Evolutionary conservation across 345 rosid species (phyloP), one percentile per base, ranked within the genome.

Genomic region (Boechera divaricarpa): DNA sequence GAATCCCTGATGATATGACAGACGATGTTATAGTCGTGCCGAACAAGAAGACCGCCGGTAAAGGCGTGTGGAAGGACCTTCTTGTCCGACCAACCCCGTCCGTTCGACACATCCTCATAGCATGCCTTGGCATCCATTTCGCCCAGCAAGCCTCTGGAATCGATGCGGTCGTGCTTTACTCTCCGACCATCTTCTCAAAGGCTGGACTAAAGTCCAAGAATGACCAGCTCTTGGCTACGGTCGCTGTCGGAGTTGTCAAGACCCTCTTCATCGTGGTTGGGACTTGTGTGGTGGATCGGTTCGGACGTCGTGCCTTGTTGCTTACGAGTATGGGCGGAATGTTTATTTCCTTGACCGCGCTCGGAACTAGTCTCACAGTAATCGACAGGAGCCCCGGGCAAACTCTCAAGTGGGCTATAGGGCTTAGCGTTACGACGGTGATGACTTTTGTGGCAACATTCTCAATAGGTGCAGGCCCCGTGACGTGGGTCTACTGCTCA

Each of bases 381-480:
- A 70, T 84, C 11, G 47, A 42, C 10, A 44, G 51, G 39, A 80
- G 79, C 81, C 87, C 93, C 6, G 65, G 80, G 3, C 49, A 76
- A 15, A 70, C 70, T 0, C 10, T 77, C 56, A 0, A 52, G 6
- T 83, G 89, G 90, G 92, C 85, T 28, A 77, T 85, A 2, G 81
- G 48, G 54, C 51, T 83, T 26, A 80, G 82, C 11, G 75, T 88
- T 13, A 80, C 86, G 16, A 82, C 86, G 0, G 85, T 88, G 0
- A 85, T 93, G 52, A 81, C 80, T 0, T 81, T 74, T 32, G 87
- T 88, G 0, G 90, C 97, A 5, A 84, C 83, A 74, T 88, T 91
- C 67, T 90, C 93, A 13, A 82, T 91, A 59, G 93, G 91, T 81
- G 86, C 87, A 8, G 91, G 95, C 7, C 91, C 95, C 0, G 86